Evolutionary conservation across 1,284 basidiomycete genomes (phyloP).

Genomic region (Papiliotrema laurentii): DNA sequence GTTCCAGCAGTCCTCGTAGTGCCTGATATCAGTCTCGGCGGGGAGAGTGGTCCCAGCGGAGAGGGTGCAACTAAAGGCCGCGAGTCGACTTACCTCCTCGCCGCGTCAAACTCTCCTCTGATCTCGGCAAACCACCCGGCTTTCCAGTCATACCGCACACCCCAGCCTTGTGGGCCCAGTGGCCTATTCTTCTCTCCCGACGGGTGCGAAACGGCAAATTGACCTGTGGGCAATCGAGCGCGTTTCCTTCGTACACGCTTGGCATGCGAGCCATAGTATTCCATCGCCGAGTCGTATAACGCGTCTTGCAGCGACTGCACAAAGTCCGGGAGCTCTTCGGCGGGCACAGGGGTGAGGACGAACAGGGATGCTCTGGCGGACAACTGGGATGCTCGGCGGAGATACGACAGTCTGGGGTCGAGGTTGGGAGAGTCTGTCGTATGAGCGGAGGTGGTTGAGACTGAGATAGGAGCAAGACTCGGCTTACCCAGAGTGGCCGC

Average conservation of each 20-base stretch:
- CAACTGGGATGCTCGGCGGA: slow-evolving; percentile 78
- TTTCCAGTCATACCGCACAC: slow-evolving; percentile 94
- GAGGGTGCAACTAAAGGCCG: too few relatives aligned
- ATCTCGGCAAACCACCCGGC: slow-evolving; percentile 95
- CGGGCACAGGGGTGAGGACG: slow-evolving; percentile 84
- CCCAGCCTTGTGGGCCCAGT: slow-evolving; percentile 83
- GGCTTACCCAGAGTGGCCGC: slow-evolving; percentile 69
- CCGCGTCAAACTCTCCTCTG: slow-evolving; percentile 80
- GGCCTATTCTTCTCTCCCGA: slow-evolving; percentile 47
- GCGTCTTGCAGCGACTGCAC: slow-evolving; percentile 77
- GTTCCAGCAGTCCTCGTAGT: slow-evolving; percentile 86
- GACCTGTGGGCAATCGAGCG: slow-evolving; percentile 60
- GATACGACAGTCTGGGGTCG: slow-evolving; percentile 75
- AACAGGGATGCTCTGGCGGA: slow-evolving; percentile 90
- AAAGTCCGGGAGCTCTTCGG: slow-evolving; percentile 76
- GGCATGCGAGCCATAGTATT: slow-evolving; percentile 88
- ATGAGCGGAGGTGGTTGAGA: too few relatives aligned
- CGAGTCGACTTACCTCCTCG: slow-evolving; percentile 60
- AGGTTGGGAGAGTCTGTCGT: slow-evolving; percentile 71
- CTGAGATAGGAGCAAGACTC: slow-evolving; percentile 3
- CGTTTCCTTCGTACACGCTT: slow-evolving; percentile 87
- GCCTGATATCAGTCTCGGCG: slow-evolving; percentile 57
- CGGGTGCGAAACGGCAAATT: slow-evolving; percentile 51
- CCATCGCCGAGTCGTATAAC: slow-evolving; percentile 77
- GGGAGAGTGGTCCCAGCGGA: too few relatives aligned